Base-by-base conservation (phyloP, 148 eudicot genomes). In the Fagopyrum homotropicum region DNA sequence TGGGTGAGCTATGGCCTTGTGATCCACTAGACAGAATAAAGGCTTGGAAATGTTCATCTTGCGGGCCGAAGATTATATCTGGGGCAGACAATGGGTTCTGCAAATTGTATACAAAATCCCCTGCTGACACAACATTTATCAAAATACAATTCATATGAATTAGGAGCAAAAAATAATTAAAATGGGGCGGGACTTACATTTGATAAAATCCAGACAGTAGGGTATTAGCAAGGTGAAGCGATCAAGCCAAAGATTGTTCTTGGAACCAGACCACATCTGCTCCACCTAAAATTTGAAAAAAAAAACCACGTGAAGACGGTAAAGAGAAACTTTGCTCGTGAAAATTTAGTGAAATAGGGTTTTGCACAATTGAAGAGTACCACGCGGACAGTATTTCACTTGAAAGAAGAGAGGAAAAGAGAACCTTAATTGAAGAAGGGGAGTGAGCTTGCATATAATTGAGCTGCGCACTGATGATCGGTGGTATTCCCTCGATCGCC, bases 231-330 rank as follows among this genome's bases (percentile, higher is more conserved):
- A 77, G 30, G 91, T 90, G 79, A 95, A 95, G 0, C 96, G 97
- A 87, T 94, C 98, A 57, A 87, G 64, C 77, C 88, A 83, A 29
- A 47, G 57, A 45, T 75, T 73, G 84, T 80, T 82, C 75, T 89
- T 94, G 45, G 91, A 87, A 16, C 96, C 97, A 60, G 98, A 86
- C 91, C 98, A 91, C 93, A 94, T 87, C 72, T 87, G 88, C 26
- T 94, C 97, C 63, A 91, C 93, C 98, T 94, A 82, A 64, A 84
- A 14, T 59, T 11, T 0, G 10, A 15, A 56, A 19, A 35, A 35
- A 35, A 35, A 35, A 35, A 35, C 0, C 40, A 35, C 0, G 40
- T 35, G 40, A 35, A 35, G 40, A 35, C 40, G 40, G 69, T 72
- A 50, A 14, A 66, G 9, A 15, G 40, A 26, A 26, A 60, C 35